Conservation (phyloP, 1,139 yeast genomes). For the Hyphopichia wangnamkhiaoensis region DNA sequence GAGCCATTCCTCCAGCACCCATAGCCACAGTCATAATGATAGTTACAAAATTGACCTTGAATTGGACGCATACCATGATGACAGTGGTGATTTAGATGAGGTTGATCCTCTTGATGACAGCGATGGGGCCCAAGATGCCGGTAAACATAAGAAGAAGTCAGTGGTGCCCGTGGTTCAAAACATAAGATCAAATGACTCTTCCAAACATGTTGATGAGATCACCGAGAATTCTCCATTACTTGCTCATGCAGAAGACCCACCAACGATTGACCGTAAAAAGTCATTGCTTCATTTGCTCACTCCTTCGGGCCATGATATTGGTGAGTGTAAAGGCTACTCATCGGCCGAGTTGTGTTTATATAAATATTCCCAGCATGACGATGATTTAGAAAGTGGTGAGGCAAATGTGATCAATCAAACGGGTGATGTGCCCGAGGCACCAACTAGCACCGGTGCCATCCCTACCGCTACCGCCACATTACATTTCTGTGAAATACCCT, state of each 20-base stretch:
- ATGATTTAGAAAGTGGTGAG: no score
- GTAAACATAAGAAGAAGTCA: no score
- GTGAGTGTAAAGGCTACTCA: constrained; percentile 57
- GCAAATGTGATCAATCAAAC: background rate
- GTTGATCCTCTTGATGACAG: background rate
- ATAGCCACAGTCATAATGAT: constrained; percentile 6
- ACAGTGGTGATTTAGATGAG: background rate
- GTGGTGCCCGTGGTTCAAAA: no score
- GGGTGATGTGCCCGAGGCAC: no score
- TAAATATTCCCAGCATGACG: constrained; percentile 6
- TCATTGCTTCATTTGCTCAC: constrained; percentile 30
- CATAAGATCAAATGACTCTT: no score
- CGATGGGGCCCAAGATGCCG: no score
- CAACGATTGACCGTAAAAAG: constrained; percentile 12
- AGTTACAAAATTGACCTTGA: background rate
- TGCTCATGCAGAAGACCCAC: background rate
- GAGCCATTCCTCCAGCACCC: no score
- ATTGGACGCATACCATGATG: background rate
- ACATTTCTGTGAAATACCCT: constrained; percentile 44
- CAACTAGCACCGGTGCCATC: background rate
- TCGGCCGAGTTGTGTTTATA: constrained; percentile 41
- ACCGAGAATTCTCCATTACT: background rate
- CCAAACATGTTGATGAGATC: background rate
- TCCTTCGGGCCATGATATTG: constrained; percentile 22
- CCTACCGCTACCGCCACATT: constrained; percentile 11